Evolutionary conservation across 2,329 filamentous ascomycete species (phyloP).

Genomic region (Ceratocystis eucalypticola): DNA sequence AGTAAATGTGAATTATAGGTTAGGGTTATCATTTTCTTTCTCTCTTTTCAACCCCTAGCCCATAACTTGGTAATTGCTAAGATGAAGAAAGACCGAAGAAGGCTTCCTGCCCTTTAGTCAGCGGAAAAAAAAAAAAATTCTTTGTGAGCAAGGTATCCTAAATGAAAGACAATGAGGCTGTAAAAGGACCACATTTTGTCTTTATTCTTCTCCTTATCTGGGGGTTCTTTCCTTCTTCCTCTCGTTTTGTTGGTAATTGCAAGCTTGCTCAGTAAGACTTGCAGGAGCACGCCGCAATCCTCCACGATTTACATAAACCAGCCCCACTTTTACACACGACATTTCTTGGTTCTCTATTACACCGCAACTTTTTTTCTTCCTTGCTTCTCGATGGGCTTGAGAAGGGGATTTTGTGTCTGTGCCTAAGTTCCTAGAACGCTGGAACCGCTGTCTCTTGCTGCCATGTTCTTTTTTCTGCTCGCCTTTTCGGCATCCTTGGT

Average conservation of each 20-base stretch:
- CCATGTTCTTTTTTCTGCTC: neutral
- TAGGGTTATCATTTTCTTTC: too few relatives aligned
- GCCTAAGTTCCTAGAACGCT: neutral
- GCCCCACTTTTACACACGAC: conserved; percentile 8
- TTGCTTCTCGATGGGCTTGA: neutral
- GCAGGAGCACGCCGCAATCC: conserved; percentile 5
- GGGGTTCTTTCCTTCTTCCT: conserved; percentile 4
- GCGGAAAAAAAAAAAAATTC: neutral
- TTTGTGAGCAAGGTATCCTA: neutral
- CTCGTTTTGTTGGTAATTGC: neutral
- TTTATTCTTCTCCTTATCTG: neutral
- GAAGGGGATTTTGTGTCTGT: neutral
- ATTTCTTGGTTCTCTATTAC: neutral
- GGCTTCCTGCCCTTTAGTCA: neutral
- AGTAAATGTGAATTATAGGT: too few relatives aligned
- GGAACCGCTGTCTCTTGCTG: neutral
- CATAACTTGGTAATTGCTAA: too few relatives aligned
- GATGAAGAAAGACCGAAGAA: too few relatives aligned
- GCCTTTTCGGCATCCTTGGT: neutral
- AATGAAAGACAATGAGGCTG: neutral
- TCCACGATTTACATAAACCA: neutral
- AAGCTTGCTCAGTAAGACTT: neutral
- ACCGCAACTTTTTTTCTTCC: neutral
- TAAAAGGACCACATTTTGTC: neutral
- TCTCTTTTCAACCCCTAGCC: too few relatives aligned